Conservation (phyloP, 2,329 filamentous ascomycete genomes). For the Trichophyton verrucosum region DNA sequence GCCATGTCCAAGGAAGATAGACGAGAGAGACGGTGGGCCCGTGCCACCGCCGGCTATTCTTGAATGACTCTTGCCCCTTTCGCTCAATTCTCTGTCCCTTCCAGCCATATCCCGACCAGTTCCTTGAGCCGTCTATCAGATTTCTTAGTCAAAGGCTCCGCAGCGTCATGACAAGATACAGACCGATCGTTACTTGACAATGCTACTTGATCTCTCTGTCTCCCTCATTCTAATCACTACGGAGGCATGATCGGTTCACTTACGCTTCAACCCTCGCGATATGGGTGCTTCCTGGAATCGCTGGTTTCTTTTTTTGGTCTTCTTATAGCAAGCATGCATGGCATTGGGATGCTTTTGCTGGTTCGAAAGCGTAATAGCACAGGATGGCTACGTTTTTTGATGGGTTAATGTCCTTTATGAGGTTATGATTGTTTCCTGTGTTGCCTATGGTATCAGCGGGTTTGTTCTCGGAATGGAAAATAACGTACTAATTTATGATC, state of each 20-base stretch:
- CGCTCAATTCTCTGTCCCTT: background rate
- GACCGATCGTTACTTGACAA: background rate
- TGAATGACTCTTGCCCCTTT: background rate
- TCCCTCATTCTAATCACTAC: too few relatives aligned
- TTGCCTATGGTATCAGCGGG: background rate
- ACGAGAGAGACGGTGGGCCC: slow-evolving; percentile 35
- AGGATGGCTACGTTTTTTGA: background rate
- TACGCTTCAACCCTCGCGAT: background rate
- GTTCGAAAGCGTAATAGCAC: background rate
- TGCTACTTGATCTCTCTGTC: background rate
- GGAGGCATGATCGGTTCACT: background rate
- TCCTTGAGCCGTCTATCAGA: background rate
- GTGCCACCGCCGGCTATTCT: background rate
- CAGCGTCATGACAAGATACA: background rate
- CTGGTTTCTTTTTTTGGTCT: background rate
- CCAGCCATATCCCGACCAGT: background rate
- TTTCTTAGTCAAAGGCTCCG: background rate
- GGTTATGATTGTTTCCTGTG: background rate
- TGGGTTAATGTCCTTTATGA: background rate
- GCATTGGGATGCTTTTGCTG: background rate
- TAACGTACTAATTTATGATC: background rate
- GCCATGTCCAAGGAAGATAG: slow-evolving; percentile 37
- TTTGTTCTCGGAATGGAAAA: background rate
- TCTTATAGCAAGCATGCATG: background rate
- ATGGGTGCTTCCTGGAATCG: background rate